These are phyloP conservation scores for Verticillium dahliae DNA, from an alignment of 2,329 filamentous ascomycete genomes.

Conservation along the genomic window DNA sequence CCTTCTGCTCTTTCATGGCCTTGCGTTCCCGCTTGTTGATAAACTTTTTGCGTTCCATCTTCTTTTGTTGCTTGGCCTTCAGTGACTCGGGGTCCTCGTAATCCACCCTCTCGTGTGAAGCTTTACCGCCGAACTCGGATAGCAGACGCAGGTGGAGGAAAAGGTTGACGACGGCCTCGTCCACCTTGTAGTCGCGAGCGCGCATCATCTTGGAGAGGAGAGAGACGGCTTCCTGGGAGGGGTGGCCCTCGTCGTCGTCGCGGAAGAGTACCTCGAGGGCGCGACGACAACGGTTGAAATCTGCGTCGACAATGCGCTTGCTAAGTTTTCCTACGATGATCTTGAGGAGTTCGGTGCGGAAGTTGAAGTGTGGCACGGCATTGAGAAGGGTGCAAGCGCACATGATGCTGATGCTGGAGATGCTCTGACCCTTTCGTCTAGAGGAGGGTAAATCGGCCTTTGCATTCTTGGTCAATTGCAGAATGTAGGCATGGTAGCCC, in stretches of 20 bases:
- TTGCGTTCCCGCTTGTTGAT: slow-evolving; percentile 86
- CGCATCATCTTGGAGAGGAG: slow-evolving; percentile 95
- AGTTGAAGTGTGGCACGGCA: slow-evolving; percentile 94
- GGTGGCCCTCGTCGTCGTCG: slow-evolving; percentile 83
- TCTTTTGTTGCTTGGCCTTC: slow-evolving; percentile 42
- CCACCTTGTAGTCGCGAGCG: slow-evolving; percentile 70
- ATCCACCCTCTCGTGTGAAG: slow-evolving; percentile 63
- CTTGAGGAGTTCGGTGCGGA: slow-evolving; percentile 78
- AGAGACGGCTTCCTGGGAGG: slow-evolving; percentile 79
- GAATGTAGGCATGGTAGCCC: slow-evolving; percentile 80
- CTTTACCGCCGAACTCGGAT: slow-evolving; percentile 80
- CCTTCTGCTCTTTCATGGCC: slow-evolving; percentile 75
- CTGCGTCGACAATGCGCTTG: slow-evolving; percentile 60
- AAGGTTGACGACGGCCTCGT: slow-evolving; percentile 82
- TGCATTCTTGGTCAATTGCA: slow-evolving; percentile 63
- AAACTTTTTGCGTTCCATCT: slow-evolving; percentile 74
- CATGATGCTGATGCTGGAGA: slow-evolving; percentile 72
- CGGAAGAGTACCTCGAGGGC: slow-evolving; percentile 76
- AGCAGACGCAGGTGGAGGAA: slow-evolving; percentile 86
- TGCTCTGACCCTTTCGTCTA: slow-evolving; percentile 32
- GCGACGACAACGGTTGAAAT: slow-evolving; percentile 71
- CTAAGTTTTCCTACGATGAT: slow-evolving; percentile 83
- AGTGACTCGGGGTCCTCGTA: slow-evolving; percentile 39
- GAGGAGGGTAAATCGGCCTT: slow-evolving; percentile 41
- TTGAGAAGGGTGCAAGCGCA: slow-evolving; percentile 79